A percentile compares a stretch with the other conserved stretches of the same genome.
Evolutionary conservation across 306 rosid species (phyloP).

Genomic region (Crotalaria pallida): DNA sequence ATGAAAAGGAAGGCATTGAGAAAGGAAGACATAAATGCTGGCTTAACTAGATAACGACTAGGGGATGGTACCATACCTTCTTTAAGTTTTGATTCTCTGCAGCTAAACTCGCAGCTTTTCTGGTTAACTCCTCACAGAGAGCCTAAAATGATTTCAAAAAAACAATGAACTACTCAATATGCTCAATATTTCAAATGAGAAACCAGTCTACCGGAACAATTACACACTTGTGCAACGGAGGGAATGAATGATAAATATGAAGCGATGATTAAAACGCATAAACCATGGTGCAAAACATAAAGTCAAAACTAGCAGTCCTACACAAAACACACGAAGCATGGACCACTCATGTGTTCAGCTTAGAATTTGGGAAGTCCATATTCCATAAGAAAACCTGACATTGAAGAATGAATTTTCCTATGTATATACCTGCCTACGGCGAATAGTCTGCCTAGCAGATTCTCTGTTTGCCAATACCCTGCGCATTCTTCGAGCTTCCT

Average conservation of each 20-base stretch:
- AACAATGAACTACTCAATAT: not conserved
- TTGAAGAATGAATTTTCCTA: not conserved
- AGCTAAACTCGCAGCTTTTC: conserved; percentile 67
- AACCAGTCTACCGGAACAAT: conserved; percentile 18
- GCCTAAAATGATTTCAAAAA: conserved; percentile 46
- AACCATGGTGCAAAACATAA: not conserved
- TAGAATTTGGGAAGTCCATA: too few relatives aligned
- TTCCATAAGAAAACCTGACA: not conserved
- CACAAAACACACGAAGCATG: too few relatives aligned
- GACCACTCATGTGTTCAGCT: too few relatives aligned
- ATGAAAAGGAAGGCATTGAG: not conserved
- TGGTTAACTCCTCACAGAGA: conserved; percentile 75
- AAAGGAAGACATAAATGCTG: conserved; percentile 10
- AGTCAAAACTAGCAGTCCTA: not conserved
- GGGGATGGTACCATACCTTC: conserved; percentile 44
- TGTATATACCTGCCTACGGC: conserved; percentile 82
- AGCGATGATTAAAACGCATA: not conserved
- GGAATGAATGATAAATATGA: not conserved
- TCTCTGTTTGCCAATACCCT: conserved; percentile 91
- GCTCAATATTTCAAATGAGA: conserved; percentile 1
- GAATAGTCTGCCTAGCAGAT: conserved; percentile 96
- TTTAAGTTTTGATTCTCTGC: conserved; percentile 74
- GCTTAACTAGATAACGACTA: conserved; percentile 3
- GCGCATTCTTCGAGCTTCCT: conserved; percentile 81
- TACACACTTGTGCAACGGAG: not conserved